Conservation (phyloP, 768 basidiomycete genomes). For the Mycena epipterygia region DNA sequence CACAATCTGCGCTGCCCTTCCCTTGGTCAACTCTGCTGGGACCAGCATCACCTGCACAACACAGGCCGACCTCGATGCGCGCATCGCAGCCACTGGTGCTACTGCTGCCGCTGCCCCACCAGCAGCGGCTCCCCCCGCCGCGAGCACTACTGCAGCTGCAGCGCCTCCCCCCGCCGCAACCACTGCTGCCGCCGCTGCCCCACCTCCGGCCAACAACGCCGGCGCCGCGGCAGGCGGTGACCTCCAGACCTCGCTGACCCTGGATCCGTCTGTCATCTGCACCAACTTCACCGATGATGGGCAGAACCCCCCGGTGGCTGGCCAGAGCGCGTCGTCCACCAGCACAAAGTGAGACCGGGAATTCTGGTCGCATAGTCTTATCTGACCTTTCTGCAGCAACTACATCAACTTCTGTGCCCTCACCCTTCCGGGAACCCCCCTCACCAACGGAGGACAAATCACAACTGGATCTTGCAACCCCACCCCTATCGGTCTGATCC, state of each 20-base stretch:
- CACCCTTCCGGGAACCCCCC: slow-evolving; percentile 56
- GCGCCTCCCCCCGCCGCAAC: slow-evolving; percentile 1
- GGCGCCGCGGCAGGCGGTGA: neutral
- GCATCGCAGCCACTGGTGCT: slow-evolving; percentile 54
- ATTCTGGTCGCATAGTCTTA: neutral
- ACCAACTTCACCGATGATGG: slow-evolving; percentile 64
- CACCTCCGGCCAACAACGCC: neutral
- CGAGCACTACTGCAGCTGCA: neutral
- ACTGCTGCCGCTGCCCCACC: slow-evolving; percentile 23
- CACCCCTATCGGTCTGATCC: slow-evolving; percentile 64
- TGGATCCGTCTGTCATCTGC: slow-evolving; percentile 62
- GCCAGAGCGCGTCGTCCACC: slow-evolving; percentile 65
- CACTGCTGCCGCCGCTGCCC: neutral
- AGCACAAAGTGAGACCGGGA: slow-evolving; percentile 52
- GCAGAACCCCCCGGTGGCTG: slow-evolving; percentile 57
- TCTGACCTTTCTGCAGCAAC: slow-evolving; percentile 51
- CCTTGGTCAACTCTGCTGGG: slow-evolving; percentile 62
- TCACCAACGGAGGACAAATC: slow-evolving; percentile 66
- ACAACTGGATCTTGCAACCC: slow-evolving; percentile 67
- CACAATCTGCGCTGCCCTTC: slow-evolving; percentile 65
- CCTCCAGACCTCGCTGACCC: slow-evolving; percentile 31
- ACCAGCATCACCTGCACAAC: slow-evolving; percentile 68
- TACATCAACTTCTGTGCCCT: slow-evolving; percentile 71
- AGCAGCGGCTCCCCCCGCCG: slow-evolving; percentile 26
- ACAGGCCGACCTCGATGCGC: slow-evolving; percentile 58